phyloP scores from a whole-genome alignment of 2,329 filamentous ascomycete species.

The Penicillium capsulatum region DNA sequence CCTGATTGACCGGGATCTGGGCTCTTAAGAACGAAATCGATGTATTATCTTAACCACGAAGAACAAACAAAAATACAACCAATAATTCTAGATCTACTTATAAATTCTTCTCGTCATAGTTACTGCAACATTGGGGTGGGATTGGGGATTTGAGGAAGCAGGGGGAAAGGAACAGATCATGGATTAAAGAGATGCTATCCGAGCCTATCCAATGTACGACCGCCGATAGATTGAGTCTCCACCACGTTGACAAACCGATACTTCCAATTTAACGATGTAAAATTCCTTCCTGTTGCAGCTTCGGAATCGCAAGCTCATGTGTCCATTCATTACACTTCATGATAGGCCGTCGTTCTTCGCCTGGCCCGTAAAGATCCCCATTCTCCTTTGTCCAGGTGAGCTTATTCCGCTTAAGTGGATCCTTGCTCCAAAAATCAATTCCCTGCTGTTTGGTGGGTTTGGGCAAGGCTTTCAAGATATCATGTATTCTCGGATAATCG shows the following conservation, averaged over 20 bases:
- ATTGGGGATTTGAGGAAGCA: too few relatives aligned
- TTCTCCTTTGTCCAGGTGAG: constrained; percentile 9
- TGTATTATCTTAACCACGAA: too few relatives aligned
- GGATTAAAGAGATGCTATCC: too few relatives aligned
- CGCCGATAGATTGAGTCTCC: too few relatives aligned
- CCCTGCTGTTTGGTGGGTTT: constrained; percentile 11
- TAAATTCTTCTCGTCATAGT: too few relatives aligned
- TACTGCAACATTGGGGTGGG: too few relatives aligned
- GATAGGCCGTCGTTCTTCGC: constrained; percentile 7
- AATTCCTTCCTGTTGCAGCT: constrained; percentile 3
- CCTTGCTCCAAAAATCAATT: constrained; percentile 10
- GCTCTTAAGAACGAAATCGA: constrained; percentile 6
- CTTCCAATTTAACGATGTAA: background rate
- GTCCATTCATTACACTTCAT: constrained; percentile 14
- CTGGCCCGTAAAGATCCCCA: constrained; percentile 8
- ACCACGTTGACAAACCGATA: too few relatives aligned
- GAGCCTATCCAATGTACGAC: too few relatives aligned
- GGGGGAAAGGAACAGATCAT: too few relatives aligned
- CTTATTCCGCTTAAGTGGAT: constrained; percentile 3
- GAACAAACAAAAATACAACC: too few relatives aligned
- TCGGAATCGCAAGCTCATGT: constrained; percentile 8
- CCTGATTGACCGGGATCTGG: constrained; percentile 25
- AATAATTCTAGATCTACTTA: too few relatives aligned
- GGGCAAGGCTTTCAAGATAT: constrained; percentile 7
- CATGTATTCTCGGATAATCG: constrained; percentile 3